phyloP scores from a whole-genome alignment of 2,329 filamentous ascomycete species.

The Aureobasidium sp. region DNA sequence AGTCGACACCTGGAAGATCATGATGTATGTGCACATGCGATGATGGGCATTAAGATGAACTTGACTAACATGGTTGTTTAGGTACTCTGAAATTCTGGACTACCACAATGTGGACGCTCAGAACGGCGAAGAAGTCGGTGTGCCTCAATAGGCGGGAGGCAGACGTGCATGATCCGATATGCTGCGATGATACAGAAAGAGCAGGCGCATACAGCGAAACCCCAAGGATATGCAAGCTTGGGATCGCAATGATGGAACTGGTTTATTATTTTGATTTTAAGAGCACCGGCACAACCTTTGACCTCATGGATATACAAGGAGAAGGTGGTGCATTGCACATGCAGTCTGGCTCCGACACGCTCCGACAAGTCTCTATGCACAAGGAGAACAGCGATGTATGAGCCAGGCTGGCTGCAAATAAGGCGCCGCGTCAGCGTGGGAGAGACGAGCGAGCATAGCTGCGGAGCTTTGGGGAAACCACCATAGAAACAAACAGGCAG shows the following conservation, averaged over 20 bases:
- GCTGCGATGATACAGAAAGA: slow-evolving; percentile 7
- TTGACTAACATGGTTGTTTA: slow-evolving; percentile 31
- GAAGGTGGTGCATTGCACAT: background rate
- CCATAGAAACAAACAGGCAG: slow-evolving; percentile 11
- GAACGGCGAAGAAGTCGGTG: slow-evolving; percentile 20
- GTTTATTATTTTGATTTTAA: slow-evolving; percentile 14
- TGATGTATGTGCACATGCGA: slow-evolving; percentile 65
- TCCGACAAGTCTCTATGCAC: background rate
- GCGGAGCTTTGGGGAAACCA: slow-evolving; percentile 3
- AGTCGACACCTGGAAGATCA: slow-evolving; percentile 99
- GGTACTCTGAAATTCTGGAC: slow-evolving; percentile 98
- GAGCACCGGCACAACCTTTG: slow-evolving; percentile 1
- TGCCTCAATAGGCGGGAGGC: background rate
- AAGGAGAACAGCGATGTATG: background rate
- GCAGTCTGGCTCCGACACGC: background rate
- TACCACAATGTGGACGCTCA: slow-evolving; percentile 82
- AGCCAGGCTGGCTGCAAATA: background rate
- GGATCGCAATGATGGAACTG: slow-evolving; percentile 11
- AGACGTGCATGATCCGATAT: background rate
- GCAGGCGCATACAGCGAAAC: slow-evolving; percentile 6
- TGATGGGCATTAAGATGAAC: background rate
- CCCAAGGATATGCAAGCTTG: slow-evolving; percentile 12
- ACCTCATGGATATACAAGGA: slow-evolving; percentile 1
- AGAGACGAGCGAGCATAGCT: slow-evolving; percentile 1
- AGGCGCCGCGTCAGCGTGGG: background rate